Evolutionary conservation across 345 rosid species (phyloP), one percentile per base, ranked within the genome.

Genomic region (Geranium rotundifolium): DNA sequence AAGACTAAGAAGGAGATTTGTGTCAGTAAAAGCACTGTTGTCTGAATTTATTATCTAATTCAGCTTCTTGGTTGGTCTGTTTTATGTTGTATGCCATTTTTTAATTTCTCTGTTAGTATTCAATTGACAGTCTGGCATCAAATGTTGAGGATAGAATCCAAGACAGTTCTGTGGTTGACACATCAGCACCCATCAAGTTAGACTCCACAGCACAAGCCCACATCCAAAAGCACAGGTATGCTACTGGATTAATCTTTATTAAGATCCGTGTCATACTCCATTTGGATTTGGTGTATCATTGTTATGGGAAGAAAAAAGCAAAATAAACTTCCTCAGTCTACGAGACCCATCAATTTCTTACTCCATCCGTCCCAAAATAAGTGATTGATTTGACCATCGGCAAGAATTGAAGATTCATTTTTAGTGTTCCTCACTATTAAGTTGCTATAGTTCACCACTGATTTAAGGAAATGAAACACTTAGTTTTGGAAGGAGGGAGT

Each of bases 151-250:
- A 80, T 62, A 72, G 73, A 79, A 74, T 54, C 64, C 75, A 15
- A 10, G 86, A 75, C 59, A 58, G 30, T 54, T n/a, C 41, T 19
- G 81, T 74, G 60, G 76, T 62, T 34, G 81, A 77, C 73, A 12
- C 74, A 34, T 83, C 91, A 20, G 78, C 76, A 39, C 75, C 86
- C 62, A 58, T 83, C 60, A 86, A 82, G 77, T 81, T 93, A 52
- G 99, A 90, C 80, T 70, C 79, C 41, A 79, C 83, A 57, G 82
- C 87, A 5, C 82, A 81, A 56, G 80, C 72, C 1, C 86, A 80
- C 77, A 83, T 92, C 73, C 88, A 92, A 39, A 92, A 87, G 73
- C 91, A 90, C 75, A 82, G 86, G 97, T 93, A 58, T 12, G 60
- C 67, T 57, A 63, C 10, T 62, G 29, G 15, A 19, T 63, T 39